phyloP scores from a whole-genome alignment of 179 eudicot species.

The Patellifolia procumbens region DNA sequence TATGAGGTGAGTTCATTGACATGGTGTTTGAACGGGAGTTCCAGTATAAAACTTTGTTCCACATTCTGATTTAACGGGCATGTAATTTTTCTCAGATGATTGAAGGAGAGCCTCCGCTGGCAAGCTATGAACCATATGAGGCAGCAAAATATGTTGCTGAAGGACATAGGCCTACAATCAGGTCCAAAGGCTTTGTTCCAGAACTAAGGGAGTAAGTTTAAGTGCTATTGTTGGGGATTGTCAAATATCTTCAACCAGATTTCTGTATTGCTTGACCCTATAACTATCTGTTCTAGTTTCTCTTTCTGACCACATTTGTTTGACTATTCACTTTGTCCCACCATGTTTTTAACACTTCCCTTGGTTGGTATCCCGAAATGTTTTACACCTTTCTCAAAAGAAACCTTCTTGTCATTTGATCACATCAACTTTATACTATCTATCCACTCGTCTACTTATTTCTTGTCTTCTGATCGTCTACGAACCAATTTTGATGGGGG shows the following conservation, averaged over 20 bases:
- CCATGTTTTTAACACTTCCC: too few relatives aligned
- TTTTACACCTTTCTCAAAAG: too few relatives aligned
- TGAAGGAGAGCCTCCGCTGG: slow-evolving; percentile 79
- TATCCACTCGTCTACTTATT: neutral
- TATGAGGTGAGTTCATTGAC: slow-evolving; percentile 69
- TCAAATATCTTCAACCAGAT: neutral
- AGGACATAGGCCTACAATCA: slow-evolving; percentile 80
- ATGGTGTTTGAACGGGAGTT: neutral
- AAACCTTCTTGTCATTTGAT: neutral
- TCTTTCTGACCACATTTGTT: neutral
- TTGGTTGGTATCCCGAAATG: too few relatives aligned
- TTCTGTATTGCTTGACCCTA: neutral
- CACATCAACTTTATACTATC: too few relatives aligned
- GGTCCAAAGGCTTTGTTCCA: slow-evolving; percentile 60
- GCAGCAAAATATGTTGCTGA: slow-evolving; percentile 85
- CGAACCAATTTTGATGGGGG: too few relatives aligned
- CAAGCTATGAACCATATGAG: slow-evolving; percentile 76
- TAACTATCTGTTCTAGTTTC: too few relatives aligned
- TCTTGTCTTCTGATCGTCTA: too few relatives aligned
- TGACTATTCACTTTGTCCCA: neutral
- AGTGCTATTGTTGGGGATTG: neutral
- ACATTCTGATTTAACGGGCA: neutral
- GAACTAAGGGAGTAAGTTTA: slow-evolving; percentile 76
- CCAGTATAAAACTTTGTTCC: neutral
- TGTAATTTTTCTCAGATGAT: slow-evolving; percentile 59